Percentiles rank a stretch among this genome's conserved stretches.
Evolutionary conservation across 2,329 filamentous ascomycete genomes (phyloP).

Genomic region (Lecanicillium sp.): DNA sequence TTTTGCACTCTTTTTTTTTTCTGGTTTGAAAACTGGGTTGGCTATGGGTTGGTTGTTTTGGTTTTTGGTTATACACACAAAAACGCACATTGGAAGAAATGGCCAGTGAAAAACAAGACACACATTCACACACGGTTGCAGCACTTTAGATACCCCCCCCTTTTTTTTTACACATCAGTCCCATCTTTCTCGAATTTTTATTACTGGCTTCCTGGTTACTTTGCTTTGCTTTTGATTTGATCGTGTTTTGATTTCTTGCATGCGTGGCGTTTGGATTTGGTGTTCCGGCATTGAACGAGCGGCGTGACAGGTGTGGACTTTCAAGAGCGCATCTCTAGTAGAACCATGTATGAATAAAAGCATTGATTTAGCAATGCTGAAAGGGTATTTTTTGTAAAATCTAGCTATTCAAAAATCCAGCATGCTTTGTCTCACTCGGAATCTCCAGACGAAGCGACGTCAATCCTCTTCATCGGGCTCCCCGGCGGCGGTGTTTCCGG

Average conservation of each 20-base stretch:
- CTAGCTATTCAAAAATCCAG: neutral
- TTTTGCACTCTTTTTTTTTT: neutral
- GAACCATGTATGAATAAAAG: too few species aligned
- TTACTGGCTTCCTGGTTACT: neutral
- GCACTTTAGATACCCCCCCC: conserved; percentile 8
- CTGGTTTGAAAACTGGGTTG: too few species aligned
- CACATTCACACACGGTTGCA: too few species aligned
- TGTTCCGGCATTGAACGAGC: too few species aligned
- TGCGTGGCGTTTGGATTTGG: neutral
- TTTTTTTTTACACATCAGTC: neutral
- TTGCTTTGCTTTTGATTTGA: neutral
- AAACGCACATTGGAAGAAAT: too few species aligned
- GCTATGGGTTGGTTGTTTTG: neutral
- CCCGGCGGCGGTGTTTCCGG: neutral
- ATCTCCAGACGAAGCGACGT: neutral
- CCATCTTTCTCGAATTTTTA: neutral
- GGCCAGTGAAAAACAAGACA: neutral
- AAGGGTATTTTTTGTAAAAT: neutral
- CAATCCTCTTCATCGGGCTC: neutral
- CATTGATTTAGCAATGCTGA: too few species aligned
- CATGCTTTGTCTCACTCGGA: neutral
- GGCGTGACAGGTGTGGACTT: too few species aligned
- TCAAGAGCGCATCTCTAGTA: too few species aligned
- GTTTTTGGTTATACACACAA: neutral
- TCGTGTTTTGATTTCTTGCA: neutral